Base-by-base conservation (phyloP, 2,329 filamentous ascomycete species). In the Cercospora berteroae region DNA sequence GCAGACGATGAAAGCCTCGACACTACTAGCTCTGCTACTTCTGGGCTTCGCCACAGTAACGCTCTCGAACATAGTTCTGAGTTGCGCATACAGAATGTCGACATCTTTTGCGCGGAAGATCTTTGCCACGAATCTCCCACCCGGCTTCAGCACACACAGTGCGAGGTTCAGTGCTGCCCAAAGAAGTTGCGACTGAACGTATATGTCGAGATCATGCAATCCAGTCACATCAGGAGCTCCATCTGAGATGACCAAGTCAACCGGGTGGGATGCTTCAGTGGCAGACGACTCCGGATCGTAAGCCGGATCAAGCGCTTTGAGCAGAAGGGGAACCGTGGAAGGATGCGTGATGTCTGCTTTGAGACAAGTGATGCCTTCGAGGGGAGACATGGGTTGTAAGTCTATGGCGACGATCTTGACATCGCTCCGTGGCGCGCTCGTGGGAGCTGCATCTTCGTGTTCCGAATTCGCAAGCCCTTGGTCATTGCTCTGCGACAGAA, bases 281-380 rank as follows among this genome's bases (percentile, higher is more conserved):
- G 81, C 77, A 13, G 73, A 72, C 6, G 72, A 57, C 10, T 67
- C 58, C 0, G 80, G 74, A 48, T 81, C 77, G 67, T 79, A 81
- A 2, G 88, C 87, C 1, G 92, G 87, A 74, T 97, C 93, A 23
- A 99, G 85, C 1, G 94, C 93, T 70, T 89, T 88, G 25, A 98
- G 86, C 20, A 99, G 87, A 4, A 97, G 87, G 7, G 94, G 94
- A 33, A 98, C 92, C 0, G 95, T 99, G 3, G 93, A 94, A 0
- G 95, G 94, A 79, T 99, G 95, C 8, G 95, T 99, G 74, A 99
- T 99, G 78, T 99, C 95, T 59, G 95, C 95, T 75, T 94, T 90
- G 13, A 99, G 86, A 10, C 92, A 97, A 39, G 90, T 92, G 78
- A 99, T 97, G 68, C 95, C 95, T 27, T 95, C 91, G 4, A 99